Evolutionary conservation across 1,284 basidiomycete genomes (phyloP), one percentile per base, ranked within the genome.

Genomic region (Quambalaria eucalypti): DNA sequence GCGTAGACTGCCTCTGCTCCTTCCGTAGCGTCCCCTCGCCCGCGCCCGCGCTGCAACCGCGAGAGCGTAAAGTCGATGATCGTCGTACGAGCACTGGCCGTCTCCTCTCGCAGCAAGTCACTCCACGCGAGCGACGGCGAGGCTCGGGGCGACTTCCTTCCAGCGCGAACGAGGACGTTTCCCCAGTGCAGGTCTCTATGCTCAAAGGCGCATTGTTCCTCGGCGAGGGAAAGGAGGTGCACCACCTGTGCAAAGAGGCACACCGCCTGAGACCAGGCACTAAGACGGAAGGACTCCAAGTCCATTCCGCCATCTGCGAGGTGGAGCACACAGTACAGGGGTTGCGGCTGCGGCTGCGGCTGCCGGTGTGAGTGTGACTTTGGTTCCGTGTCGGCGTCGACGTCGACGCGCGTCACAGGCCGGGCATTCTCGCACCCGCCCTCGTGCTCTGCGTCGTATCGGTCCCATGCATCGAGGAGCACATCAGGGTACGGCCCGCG

Each of bases 171-270:
- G 9, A 98, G 82, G 49, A 98, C 87, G 76, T 98, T 95, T n/a
- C 93, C 93, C 84, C 90, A 90, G 71, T 98, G 93, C 31, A 98
- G 81, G 76, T 98, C 93, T 19, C 93, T 89, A 77, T 98, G 95
- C 88, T 98, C 93, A 63, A 98, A 97, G 19, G 82, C 80, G 12
- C 85, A 83, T 52, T 84, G 78, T 23, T 82, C 78, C 74, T 98
- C 93, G 1, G 89, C 93, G 36, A 82, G 79, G 0, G 84, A 84
- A 0, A 97, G 80, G 0, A 87, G 80, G 50, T 83, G 83, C 0
- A 84, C 81, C 1, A 93, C 85, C 76, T 96, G 92, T 87, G 87
- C 91, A 76, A 97, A 90, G 26, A 96, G 78, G 50, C 85, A 86
- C 57, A 84, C 86, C 1, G 91, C 90, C 73, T 95, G 86, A 21